Conservation (phyloP, 352 stramenopile genomes). For the Peronospora destructor region DNA sequence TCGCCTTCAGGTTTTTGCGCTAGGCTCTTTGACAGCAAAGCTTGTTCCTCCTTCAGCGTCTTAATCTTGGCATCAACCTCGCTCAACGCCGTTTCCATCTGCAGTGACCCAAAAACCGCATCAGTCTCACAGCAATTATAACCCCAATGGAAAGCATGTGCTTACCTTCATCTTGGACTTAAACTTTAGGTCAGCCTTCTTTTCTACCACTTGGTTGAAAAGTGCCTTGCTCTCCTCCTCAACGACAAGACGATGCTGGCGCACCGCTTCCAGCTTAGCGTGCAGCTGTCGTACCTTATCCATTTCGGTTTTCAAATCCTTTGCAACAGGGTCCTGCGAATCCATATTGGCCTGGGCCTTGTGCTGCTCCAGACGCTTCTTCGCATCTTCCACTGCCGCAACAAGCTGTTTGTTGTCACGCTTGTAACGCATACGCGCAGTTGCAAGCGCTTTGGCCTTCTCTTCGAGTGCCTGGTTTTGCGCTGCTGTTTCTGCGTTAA, state of each 20-base stretch:
- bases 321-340: conserved; percentile 66
- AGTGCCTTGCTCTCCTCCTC: conserved; percentile 86
- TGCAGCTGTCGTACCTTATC: conserved; percentile 80
- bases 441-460: conserved; percentile 81
- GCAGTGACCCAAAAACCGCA: neutral
- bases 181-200: conserved; percentile 85
- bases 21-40: conserved; percentile 65
- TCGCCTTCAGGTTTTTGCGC: conserved; percentile 70
- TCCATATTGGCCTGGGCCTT: conserved; percentile 69
- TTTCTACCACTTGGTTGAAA: conserved; percentile 86
- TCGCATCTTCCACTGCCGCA: conserved; percentile 66
- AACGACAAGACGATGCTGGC: conserved; percentile 76
- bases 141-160: neutral
- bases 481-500: conserved; percentile 77
- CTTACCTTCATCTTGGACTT: conserved; percentile 84
- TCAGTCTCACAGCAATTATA: conserved; percentile 1
- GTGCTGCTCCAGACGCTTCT: conserved; percentile 76
- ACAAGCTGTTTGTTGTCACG: conserved; percentile 81
- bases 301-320: conserved; percentile 81
- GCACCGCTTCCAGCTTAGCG: conserved; percentile 77
- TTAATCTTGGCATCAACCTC: conserved; percentile 79
- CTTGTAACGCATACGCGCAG: conserved; percentile 85
- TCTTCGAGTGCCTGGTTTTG: conserved; percentile 83
- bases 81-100: conserved; percentile 77
- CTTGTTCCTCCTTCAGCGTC: conserved; percentile 76